Evolutionary conservation across 129 eudicot species (phyloP), one percentile per base, ranked within the genome.

Genomic region (Calendula officinalis): DNA sequence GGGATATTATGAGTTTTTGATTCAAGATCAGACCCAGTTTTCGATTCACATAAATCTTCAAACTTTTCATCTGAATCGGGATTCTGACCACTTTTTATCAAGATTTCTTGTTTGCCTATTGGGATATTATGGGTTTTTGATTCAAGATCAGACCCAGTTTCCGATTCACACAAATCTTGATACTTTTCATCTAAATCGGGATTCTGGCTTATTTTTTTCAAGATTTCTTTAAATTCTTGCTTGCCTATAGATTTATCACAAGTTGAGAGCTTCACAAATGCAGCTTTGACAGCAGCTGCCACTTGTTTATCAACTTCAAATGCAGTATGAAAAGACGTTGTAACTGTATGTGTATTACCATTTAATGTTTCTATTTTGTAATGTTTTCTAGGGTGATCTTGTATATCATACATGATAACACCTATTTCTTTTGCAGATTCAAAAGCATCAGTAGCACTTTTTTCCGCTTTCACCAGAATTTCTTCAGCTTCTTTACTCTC

Each of bases 291-390:
- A 14, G 95, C 98, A 52, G 80, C 76, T 55, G 98, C 98, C 15
- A 92, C 98, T 81, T 92, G 98, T 75, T 83, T 92, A 73, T 92
- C 96, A 54, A 92, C 96, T 54, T 88, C 96, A 64, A 92, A 92
- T 37, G 98, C 89, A 42, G 95, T 85, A 68, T 85, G 96, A 48
- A 92, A 88, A 17, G 96, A 79, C 5, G 96, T 88, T 56, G 73
- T 78, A 30, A 91, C 84, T 50, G 80, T 70, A 70, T 82, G 94
- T 15, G 70, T 71, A 51, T 38, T 68, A 11, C 81, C 89, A 30
- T 75, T 83, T 56, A 42, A 80, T 15, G 87, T 81, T 69, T 88
- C 91, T 43, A 88, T 81, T 62, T 79, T 79, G 48, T 55, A 83
- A 60, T 75, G 74, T 66, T 76, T 87, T 41, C 56, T 68, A 14